Percentiles rank a stretch among this genome's conserved stretches.
phyloP scores from a whole-genome alignment of 2,329 filamentous ascomycete genomes.

The Bipolaris oryzae region DNA sequence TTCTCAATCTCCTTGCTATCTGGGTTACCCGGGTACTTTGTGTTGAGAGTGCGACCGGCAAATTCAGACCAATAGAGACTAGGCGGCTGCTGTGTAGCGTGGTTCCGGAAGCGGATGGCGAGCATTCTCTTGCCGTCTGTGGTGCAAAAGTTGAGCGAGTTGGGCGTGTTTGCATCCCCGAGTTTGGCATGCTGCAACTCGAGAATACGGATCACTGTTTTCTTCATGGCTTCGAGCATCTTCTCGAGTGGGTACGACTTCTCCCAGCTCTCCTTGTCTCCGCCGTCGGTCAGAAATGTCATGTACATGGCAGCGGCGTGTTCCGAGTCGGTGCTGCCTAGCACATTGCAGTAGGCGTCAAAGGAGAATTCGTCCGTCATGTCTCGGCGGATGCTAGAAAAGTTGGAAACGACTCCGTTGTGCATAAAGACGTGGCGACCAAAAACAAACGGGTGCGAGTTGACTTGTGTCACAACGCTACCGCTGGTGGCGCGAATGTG shows the following conservation, averaged over 20 bases:
- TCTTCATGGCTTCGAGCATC: conserved; percentile 55
- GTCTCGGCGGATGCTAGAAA: conserved; percentile 54
- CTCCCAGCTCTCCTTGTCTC: conserved; percentile 51
- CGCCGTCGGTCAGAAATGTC: conserved; percentile 52
- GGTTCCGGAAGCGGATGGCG: conserved; percentile 60
- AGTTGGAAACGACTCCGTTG: conserved; percentile 59
- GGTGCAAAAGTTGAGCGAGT: conserved; percentile 59
- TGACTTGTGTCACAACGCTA: conserved; percentile 56
- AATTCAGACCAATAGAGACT: conserved; percentile 58
- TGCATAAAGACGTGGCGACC: conserved; percentile 63
- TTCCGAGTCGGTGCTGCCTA: conserved; percentile 61
- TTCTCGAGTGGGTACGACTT: conserved; percentile 49
- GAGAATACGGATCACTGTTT: conserved; percentile 56
- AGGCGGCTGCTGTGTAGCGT: conserved; percentile 58
- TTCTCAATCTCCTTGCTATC: conserved; percentile 49
- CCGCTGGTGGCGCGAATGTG: conserved; percentile 61
- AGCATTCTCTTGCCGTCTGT: conserved; percentile 59
- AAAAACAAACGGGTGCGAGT: conserved; percentile 63
- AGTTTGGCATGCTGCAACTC: conserved; percentile 53
- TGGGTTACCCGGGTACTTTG: conserved; percentile 58
- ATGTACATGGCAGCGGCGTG: conserved; percentile 59
- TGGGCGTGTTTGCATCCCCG: conserved; percentile 51
- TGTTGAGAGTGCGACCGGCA: conserved; percentile 60
- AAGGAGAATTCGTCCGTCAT: conserved; percentile 54
- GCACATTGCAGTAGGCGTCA: conserved; percentile 56